These are phyloP conservation scores for Trichoderma lentiforme DNA, from an alignment of 2,329 filamentous ascomycete species.

Conservation along the genomic window DNA sequence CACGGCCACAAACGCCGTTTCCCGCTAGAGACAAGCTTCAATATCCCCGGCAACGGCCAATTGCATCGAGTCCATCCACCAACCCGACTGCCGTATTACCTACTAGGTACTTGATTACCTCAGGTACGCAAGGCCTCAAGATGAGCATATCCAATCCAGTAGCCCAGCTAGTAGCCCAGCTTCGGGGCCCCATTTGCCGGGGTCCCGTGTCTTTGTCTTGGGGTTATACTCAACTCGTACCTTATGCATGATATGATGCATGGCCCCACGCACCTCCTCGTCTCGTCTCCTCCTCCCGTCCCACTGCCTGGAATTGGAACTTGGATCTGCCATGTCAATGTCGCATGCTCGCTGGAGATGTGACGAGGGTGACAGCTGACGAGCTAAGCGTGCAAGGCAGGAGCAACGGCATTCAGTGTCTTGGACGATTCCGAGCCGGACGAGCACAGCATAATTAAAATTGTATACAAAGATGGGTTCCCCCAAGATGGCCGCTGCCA, in stretches of 20 bases:
- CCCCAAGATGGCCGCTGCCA: background rate
- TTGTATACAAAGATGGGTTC: background rate
- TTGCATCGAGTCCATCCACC: background rate
- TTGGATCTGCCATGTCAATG: background rate
- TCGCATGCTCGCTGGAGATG: background rate
- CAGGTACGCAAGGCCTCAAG: background rate
- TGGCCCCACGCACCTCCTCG: slow-evolving; percentile 2
- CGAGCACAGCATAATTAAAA: background rate
- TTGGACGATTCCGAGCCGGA: background rate
- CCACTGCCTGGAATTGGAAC: slow-evolving; percentile 9
- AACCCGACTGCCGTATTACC: background rate
- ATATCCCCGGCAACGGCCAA: background rate
- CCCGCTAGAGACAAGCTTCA: background rate
- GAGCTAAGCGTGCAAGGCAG: slow-evolving; percentile 2
- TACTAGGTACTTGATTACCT: background rate
- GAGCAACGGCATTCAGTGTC: slow-evolving; percentile 11
- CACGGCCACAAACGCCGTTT: background rate
- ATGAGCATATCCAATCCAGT: background rate
- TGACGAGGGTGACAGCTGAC: slow-evolving; percentile 10
- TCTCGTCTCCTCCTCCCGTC: background rate
- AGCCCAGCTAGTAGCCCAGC: background rate
- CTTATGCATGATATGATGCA: background rate
- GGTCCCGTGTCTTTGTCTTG: slow-evolving; percentile 12
- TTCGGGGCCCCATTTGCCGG: background rate
- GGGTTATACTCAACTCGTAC: background rate